Percentiles rank a stretch among this genome's conserved stretches.
Evolutionary conservation across 106 monocot species (phyloP).

Genomic region (Platanthera guangdongensis): DNA sequence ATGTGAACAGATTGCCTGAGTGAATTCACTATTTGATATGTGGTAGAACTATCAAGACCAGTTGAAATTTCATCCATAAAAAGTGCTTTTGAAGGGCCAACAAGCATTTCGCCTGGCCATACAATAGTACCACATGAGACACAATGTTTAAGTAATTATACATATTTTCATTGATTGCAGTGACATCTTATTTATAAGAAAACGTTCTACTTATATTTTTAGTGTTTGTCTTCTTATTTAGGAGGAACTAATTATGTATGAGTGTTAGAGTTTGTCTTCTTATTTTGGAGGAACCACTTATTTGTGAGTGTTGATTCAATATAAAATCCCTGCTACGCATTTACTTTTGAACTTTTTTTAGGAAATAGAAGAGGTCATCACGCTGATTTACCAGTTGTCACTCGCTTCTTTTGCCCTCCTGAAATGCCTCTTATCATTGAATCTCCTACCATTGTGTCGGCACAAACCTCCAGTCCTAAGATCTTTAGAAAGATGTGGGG

Average conservation of each 20-base stretch:
- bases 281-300: no score
- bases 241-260: no score
- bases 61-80: slow-evolving; percentile 25
- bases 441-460: slow-evolving; percentile 37
- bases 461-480: slow-evolving; percentile 36
- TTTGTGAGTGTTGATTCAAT: not conserved
- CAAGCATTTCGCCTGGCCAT: slow-evolving; percentile 18
- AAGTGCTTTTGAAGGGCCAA: slow-evolving; percentile 17
- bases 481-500: slow-evolving; percentile 15
- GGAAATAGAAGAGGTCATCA: not conserved
- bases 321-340: not conserved
- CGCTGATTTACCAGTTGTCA: slow-evolving; percentile 28
- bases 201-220: no score
- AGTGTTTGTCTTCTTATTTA: no score
- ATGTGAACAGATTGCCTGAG: slow-evolving; percentile 21
- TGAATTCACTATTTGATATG: slow-evolving; percentile 16
- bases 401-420: slow-evolving; percentile 50
- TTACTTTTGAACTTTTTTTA: not conserved
- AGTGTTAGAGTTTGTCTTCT: no score
- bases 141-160: not conserved
- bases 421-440: slow-evolving; percentile 52
- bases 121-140: not conserved
- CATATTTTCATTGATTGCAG: no score
- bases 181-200: no score
- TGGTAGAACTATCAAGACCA: slow-evolving; percentile 19